A percentile compares a stretch with the other conserved stretches of the same genome.
Evolutionary conservation across 805 yeast species (phyloP).

Genomic region (Lipomyces oligophaga): DNA sequence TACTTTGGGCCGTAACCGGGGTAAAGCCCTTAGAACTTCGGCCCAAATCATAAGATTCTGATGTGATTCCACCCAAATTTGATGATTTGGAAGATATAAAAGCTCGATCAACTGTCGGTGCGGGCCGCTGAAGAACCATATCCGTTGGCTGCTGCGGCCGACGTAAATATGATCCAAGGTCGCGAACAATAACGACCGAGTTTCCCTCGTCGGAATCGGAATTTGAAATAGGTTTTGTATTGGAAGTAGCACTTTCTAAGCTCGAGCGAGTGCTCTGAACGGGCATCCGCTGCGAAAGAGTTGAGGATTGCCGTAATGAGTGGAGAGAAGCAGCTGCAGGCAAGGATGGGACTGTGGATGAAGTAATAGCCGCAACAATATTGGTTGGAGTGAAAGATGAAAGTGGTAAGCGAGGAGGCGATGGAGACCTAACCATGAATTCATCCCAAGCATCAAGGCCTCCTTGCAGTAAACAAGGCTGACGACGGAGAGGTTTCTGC

Average conservation of each 20-base stretch:
- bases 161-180: conserved; percentile 35
- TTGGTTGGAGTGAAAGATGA: not conserved
- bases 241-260: not conserved
- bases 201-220: not conserved
- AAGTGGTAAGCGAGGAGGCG: not conserved
- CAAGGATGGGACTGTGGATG: not conserved
- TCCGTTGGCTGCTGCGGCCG: conserved; percentile 15
- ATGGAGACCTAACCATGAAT: too few species aligned
- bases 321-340: too few species aligned
- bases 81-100: conserved; percentile 16
- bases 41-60: too few species aligned
- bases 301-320: too few species aligned
- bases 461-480: conserved; percentile 49
- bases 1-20: too few species aligned
- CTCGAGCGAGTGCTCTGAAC: not conserved
- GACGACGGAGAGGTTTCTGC: conserved; percentile 40
- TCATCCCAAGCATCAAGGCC: conserved; percentile 52
- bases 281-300: not conserved
- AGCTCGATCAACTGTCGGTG: conserved; percentile 19
- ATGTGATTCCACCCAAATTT: too few species aligned
- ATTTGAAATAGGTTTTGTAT: not conserved
- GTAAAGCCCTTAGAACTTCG: too few species aligned
- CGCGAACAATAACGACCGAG: conserved; percentile 30
- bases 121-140: conserved; percentile 19
- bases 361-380: too few species aligned